These are phyloP conservation scores for Tribonema minus DNA, from an alignment of 108 stramenopile genomes.

Conservation along the genomic window DNA sequence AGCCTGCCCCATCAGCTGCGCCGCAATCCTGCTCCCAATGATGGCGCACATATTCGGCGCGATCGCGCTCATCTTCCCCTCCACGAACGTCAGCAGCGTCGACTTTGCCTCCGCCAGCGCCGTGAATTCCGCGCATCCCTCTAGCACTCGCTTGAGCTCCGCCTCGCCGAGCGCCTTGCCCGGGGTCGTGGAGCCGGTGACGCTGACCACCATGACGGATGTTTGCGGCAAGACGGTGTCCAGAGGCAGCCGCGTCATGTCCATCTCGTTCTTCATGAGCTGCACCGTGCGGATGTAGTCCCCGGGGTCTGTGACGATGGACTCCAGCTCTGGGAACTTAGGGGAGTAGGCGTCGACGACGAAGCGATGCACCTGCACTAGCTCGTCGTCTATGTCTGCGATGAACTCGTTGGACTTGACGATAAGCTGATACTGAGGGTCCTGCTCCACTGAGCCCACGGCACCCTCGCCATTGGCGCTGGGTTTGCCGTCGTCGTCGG, in stretches of 20 bases:
- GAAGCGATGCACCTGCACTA: constrained; percentile 51
- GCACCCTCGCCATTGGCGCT: neutral
- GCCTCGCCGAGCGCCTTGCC: constrained; percentile 51
- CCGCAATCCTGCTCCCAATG: constrained; percentile 74
- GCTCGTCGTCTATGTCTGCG: constrained; percentile 59
- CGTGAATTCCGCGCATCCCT: constrained; percentile 43
- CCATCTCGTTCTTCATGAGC: constrained; percentile 80
- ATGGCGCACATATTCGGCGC: constrained; percentile 69
- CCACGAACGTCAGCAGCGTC: constrained; percentile 43
- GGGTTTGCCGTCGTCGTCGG: neutral
- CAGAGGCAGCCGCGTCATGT: constrained; percentile 45
- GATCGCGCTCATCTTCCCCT: constrained; percentile 45
- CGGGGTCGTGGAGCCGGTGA: constrained; percentile 77
- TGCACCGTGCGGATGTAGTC: constrained; percentile 78
- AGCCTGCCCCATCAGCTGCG: constrained; percentile 75
- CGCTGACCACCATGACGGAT: constrained; percentile 84
- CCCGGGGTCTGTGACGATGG: constrained; percentile 72
- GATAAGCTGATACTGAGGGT: constrained; percentile 53
- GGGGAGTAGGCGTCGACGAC: constrained; percentile 53
- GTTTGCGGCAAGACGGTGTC: constrained; percentile 64
- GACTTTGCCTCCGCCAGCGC: constrained; percentile 27
- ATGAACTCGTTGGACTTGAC: constrained; percentile 49
- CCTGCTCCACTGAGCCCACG: constrained; percentile 31
- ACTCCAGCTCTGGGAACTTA: constrained; percentile 83
- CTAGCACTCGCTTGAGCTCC: constrained; percentile 51